Percentiles rank a stretch among this genome's conserved stretches.
Conservation (phyloP, 129 eudicot genomes). For the Pseudognaphalium luteoalbum region DNA sequence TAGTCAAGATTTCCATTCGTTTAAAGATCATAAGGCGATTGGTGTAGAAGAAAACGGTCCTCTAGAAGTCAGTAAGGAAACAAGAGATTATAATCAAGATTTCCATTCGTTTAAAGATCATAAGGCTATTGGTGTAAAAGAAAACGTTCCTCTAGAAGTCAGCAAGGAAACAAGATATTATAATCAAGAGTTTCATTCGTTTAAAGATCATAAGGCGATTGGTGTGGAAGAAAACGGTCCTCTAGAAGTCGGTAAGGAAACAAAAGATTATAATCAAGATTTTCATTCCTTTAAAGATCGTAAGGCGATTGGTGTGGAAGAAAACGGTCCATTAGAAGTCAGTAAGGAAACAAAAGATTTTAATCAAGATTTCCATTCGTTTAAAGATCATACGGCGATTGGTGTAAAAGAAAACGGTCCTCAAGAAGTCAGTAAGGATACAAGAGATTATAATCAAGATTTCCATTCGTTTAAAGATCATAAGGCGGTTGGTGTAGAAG, state of each 20-base stretch:
- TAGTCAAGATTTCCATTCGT: background rate
- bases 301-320: background rate
- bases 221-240: constrained; percentile 15
- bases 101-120: constrained; percentile 14
- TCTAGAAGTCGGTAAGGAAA: constrained; percentile 32
- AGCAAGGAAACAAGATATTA: constrained; percentile 23
- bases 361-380: background rate
- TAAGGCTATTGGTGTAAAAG: background rate
- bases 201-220: constrained; percentile 18
- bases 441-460: constrained; percentile 19
- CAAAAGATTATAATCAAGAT: constrained; percentile 19
- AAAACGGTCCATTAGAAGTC: constrained; percentile 32
- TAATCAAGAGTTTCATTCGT: background rate
- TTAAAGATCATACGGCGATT: constrained; percentile 16
- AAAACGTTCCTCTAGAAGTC: constrained; percentile 32
- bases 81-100: constrained; percentile 19
- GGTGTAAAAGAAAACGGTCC: constrained; percentile 15
- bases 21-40: constrained; percentile 17
- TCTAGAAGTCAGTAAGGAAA: constrained; percentile 32
- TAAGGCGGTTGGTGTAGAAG: background rate
- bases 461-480: constrained; percentile 14
- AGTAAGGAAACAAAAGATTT: constrained; percentile 26
- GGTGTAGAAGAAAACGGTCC: constrained; percentile 15
- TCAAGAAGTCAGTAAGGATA: constrained; percentile 32
- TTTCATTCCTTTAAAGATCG: constrained; percentile 13